Percentiles rank a stretch among this genome's conserved stretches.
Evolutionary conservation across 352 stramenopile species (phyloP).

Genomic region (Lagenidium sp.): DNA sequence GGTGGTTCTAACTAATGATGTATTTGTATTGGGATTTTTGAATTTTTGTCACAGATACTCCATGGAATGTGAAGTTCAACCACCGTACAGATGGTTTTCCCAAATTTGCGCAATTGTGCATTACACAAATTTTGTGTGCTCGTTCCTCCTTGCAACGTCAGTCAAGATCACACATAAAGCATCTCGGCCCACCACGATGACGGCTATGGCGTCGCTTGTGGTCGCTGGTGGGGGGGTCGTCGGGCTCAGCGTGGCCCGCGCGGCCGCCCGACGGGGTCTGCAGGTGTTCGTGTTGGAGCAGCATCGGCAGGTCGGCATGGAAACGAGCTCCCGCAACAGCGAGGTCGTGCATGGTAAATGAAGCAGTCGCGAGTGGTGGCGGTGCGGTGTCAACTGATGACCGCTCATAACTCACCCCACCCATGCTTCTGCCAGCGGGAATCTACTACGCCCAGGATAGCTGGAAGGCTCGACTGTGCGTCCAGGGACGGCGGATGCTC

Average conservation of each 20-base stretch:
- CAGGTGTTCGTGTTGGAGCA: conserved; percentile 87
- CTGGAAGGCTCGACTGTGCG: conserved; percentile 89
- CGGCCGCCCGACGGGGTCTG: conserved; percentile 36
- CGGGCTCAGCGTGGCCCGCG: conserved; percentile 58
- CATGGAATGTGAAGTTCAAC: too few species aligned
- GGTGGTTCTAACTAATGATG: too few species aligned
- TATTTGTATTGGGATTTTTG: too few species aligned
- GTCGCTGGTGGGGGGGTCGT: conserved; percentile 71
- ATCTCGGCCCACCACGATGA: background rate
- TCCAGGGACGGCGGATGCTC: conserved; percentile 80
- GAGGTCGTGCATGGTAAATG: conserved; percentile 92
- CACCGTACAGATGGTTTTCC: too few species aligned
- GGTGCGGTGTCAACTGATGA: too few species aligned
- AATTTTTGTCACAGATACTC: too few species aligned
- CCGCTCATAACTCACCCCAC: too few species aligned
- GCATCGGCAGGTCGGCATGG: conserved; percentile 69
- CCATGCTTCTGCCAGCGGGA: too few species aligned
- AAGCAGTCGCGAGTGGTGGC: too few species aligned
- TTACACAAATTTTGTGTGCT: too few species aligned
- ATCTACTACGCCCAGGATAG: conserved; percentile 92
- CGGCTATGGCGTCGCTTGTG: conserved; percentile 42
- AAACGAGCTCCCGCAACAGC: conserved; percentile 89
- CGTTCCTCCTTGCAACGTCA: too few species aligned
- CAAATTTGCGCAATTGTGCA: too few species aligned
- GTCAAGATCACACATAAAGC: background rate